Conservation (phyloP, 345 rosid genomes). For the Euphorbia peplus region DNA sequence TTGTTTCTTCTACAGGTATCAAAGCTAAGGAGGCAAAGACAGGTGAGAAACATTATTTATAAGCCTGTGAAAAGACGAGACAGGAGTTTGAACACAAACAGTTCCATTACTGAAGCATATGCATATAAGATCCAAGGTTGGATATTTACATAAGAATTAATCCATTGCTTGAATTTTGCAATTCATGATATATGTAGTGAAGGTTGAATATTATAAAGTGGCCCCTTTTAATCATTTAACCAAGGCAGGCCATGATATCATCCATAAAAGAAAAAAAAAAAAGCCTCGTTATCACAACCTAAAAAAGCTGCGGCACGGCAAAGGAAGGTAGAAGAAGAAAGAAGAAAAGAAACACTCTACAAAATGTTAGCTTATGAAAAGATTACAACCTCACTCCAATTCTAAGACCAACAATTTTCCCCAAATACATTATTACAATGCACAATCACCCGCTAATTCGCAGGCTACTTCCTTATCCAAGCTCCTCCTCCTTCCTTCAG, state of each 20-base stretch:
- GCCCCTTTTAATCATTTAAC: conserved; percentile 14
- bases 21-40: too few species aligned
- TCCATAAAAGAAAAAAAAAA: too few species aligned
- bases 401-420: conserved; percentile 39
- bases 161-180: too few species aligned
- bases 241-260: not conserved
- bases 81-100: too few species aligned
- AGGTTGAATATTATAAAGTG: not conserved
- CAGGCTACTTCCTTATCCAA: conserved; percentile 4
- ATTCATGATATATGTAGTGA: not conserved
- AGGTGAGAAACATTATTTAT: too few species aligned
- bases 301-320: conserved; percentile 30
- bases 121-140: too few species aligned
- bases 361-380: conserved; percentile 44
- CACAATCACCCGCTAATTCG: conserved; percentile 18
- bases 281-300: conserved; percentile 11
- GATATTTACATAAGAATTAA: too few species aligned
- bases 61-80: too few species aligned
- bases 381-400: conserved; percentile 56
- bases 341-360: conserved; percentile 48
- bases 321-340: conserved; percentile 26
- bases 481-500: conserved; percentile 27
- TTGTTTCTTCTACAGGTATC: too few species aligned
- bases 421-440: conserved; percentile 33
- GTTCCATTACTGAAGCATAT: too few species aligned